These are phyloP conservation scores for Cyberlindnera subsufficiens DNA, from an alignment of 805 yeast species.

Conservation along the genomic window DNA sequence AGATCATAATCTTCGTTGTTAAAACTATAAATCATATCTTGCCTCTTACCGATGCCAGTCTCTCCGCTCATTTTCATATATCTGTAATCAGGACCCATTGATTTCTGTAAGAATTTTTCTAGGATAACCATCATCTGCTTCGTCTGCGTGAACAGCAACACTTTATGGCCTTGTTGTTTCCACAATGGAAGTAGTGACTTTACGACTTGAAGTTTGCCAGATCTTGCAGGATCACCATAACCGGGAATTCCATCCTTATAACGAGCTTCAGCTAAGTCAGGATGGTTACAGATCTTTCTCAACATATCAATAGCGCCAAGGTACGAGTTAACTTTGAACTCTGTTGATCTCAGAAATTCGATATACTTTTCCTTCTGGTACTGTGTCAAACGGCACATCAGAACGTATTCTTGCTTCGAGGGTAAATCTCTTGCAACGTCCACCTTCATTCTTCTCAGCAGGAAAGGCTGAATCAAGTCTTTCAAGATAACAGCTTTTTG, in stretches of 20 bases:
- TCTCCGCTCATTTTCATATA: slow-evolving; percentile 93
- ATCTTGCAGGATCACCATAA: slow-evolving; percentile 54
- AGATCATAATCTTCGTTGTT: slow-evolving; percentile 58
- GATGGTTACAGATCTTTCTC: slow-evolving; percentile 94
- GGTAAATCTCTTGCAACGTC: slow-evolving; percentile 97
- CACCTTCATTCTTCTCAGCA: slow-evolving; percentile 78
- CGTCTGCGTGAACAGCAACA: slow-evolving; percentile 86
- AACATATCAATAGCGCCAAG: slow-evolving; percentile 85
- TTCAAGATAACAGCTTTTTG: slow-evolving; percentile 90
- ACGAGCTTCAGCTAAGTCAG: slow-evolving; percentile 63
- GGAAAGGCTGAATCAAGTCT: slow-evolving; percentile 84
- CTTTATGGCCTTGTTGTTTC: slow-evolving; percentile 71
- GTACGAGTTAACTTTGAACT: slow-evolving; percentile 70
- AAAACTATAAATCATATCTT: slow-evolving; percentile 73
- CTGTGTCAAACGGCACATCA: slow-evolving; percentile 81
- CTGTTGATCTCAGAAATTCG: slow-evolving; percentile 71
- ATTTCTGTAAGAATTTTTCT: slow-evolving; percentile 52
- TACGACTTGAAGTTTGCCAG: slow-evolving; percentile 91
- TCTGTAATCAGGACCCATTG: slow-evolving; percentile 30
- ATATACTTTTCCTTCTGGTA: slow-evolving; percentile 70
- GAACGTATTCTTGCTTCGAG: slow-evolving; percentile 86
- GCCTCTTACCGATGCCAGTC: slow-evolving; percentile 74
- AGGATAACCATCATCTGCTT: slow-evolving; percentile 89
- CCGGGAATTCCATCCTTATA: slow-evolving; percentile 24
- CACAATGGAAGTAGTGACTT: slow-evolving; percentile 69